These are phyloP conservation scores for Graphilbum ipis-grandicollis DNA, from an alignment of 2,329 filamentous ascomycete genomes.

Conservation along the genomic window DNA sequence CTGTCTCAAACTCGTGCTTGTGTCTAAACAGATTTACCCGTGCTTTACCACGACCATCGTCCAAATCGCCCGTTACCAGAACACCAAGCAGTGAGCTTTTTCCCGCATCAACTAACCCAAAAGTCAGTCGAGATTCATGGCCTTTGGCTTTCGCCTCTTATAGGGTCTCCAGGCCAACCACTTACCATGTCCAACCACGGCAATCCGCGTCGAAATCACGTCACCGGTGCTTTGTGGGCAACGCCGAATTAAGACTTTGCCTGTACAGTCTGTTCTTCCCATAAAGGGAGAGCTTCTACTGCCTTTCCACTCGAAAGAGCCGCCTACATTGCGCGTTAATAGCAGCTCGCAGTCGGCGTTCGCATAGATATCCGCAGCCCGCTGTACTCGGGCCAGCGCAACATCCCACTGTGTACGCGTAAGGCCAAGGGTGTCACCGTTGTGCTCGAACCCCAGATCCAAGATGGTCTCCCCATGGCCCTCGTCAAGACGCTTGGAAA, in stretches of 20 bases:
- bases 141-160: too few species aligned
- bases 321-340: slow-evolving; percentile 80
- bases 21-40: slow-evolving; percentile 93
- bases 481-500: slow-evolving; percentile 57
- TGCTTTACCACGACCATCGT: slow-evolving; percentile 85
- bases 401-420: slow-evolving; percentile 56
- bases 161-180: too few species aligned
- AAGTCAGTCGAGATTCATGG: not conserved
- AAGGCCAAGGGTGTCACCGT: slow-evolving; percentile 69
- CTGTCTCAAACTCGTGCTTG: slow-evolving; percentile 94
- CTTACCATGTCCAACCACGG: slow-evolving; percentile 68
- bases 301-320: slow-evolving; percentile 51
- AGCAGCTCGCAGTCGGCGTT: slow-evolving; percentile 66
- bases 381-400: slow-evolving; percentile 48
- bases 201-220: slow-evolving; percentile 89
- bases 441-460: slow-evolving; percentile 82
- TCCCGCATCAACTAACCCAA: slow-evolving; percentile 65
- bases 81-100: slow-evolving; percentile 95
- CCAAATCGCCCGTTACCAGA: slow-evolving; percentile 83
- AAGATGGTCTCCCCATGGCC: slow-evolving; percentile 82
- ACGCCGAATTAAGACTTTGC: slow-evolving; percentile 74
- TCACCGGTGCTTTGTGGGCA: slow-evolving; percentile 60
- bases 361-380: slow-evolving; percentile 40
- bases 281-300: not conserved
- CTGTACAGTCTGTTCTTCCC: slow-evolving; percentile 38